Evolutionary conservation across 2,329 filamentous ascomycete genomes (phyloP).

Genomic region (Emmonsia crescens): DNA sequence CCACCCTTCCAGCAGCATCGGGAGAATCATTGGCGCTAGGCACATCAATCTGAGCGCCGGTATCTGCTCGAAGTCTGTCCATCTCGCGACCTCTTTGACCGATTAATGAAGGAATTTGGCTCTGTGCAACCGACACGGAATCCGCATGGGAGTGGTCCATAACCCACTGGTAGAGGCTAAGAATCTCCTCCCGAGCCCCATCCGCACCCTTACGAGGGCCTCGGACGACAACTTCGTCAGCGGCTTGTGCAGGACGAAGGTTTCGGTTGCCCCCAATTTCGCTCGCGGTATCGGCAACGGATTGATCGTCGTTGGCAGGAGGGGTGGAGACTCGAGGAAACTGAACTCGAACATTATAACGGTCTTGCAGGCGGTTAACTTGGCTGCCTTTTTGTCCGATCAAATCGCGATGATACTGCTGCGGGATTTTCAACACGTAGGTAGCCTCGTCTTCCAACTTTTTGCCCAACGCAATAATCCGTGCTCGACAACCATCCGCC

Average conservation of each 20-base stretch:
- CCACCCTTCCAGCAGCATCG: slow-evolving; percentile 57
- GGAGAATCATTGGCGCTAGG: slow-evolving; percentile 64
- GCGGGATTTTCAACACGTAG: slow-evolving; percentile 76
- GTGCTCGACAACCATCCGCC: slow-evolving; percentile 71
- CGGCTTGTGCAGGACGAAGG: slow-evolving; percentile 58
- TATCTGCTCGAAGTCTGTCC: slow-evolving; percentile 75
- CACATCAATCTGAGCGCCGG: slow-evolving; percentile 84
- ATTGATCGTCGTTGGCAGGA: slow-evolving; percentile 53
- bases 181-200: slow-evolving; percentile 80
- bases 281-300: slow-evolving; percentile 56
- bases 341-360: slow-evolving; percentile 90
- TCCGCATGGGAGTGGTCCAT: slow-evolving; percentile 76
- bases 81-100: slow-evolving; percentile 82
- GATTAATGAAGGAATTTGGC: slow-evolving; percentile 86
- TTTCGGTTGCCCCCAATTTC: slow-evolving; percentile 51
- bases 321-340: slow-evolving; percentile 60
- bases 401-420: slow-evolving; percentile 86
- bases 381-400: slow-evolving; percentile 81
- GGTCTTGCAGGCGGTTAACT: slow-evolving; percentile 82
- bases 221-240: slow-evolving; percentile 83
- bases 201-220: slow-evolving; percentile 90
- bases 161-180: slow-evolving; percentile 77
- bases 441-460: slow-evolving; percentile 86
- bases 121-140: slow-evolving; percentile 75
- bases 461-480: slow-evolving; percentile 69